A percentile compares a stretch with the other conserved stretches of the same genome.
Conservation (phyloP, 1,139 yeast genomes). For the Yamadazyma epiphylla region DNA sequence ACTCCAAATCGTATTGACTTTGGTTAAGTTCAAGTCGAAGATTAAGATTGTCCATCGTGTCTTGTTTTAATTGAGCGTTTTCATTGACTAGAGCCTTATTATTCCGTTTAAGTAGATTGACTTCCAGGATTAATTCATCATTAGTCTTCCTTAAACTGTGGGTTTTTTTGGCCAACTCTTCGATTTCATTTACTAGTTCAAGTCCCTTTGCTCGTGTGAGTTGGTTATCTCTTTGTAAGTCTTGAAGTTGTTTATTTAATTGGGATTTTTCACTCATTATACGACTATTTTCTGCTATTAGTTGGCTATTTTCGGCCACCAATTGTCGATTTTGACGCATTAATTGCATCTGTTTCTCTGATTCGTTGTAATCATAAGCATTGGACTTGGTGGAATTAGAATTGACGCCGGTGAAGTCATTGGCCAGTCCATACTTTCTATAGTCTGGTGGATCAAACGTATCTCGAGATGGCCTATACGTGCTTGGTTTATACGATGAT, state of each 20-base stretch:
- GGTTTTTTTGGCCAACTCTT: background rate
- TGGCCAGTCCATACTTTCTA: no score
- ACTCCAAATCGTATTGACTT: slow-evolving; percentile 8
- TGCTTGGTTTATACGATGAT: no score
- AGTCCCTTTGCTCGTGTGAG: background rate
- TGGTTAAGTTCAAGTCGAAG: slow-evolving; percentile 7
- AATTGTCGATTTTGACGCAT: background rate
- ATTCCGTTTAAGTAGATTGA: slow-evolving; percentile 2
- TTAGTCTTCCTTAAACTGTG: background rate
- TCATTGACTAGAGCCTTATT: slow-evolving; percentile 6
- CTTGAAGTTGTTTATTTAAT: background rate
- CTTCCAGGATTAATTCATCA: slow-evolving; percentile 1
- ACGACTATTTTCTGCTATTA: no score
- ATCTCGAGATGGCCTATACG: no score
- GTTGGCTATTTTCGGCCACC: no score
- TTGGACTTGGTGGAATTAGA: no score
- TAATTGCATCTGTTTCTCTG: background rate
- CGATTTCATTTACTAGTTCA: background rate
- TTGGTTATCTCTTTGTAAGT: no score
- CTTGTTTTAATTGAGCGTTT: slow-evolving; percentile 6
- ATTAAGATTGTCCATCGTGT: slow-evolving; percentile 4
- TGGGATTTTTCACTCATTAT: background rate
- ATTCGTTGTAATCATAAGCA: no score
- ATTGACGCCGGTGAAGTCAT: no score
- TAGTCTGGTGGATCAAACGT: background rate